phyloP scores from a whole-genome alignment of 495 filamentous ascomycete species.

The Glonium stellatum region DNA sequence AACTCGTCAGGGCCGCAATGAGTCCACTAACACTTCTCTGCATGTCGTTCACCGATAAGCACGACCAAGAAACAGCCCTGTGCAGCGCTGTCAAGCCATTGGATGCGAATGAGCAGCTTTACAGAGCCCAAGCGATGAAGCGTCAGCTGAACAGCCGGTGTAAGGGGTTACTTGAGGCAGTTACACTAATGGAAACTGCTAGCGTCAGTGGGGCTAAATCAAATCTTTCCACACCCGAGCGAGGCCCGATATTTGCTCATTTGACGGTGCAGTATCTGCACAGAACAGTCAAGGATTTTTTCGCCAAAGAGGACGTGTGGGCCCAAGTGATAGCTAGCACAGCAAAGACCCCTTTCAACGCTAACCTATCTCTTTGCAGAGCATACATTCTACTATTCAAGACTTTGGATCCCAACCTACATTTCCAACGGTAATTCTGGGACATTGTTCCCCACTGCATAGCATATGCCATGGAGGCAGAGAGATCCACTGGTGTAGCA shows the following conservation, averaged over 20 bases:
- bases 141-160: not conserved
- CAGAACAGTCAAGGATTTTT: not conserved
- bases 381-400: too few relatives aligned
- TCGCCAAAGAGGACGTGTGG: not conserved
- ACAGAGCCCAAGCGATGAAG: not conserved
- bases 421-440: too few relatives aligned
- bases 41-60: not conserved
- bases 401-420: too few relatives aligned
- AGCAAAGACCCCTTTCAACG: too few relatives aligned
- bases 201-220: not conserved
- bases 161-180: not conserved
- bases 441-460: too few relatives aligned
- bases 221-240: not conserved
- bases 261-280: not conserved
- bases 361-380: too few relatives aligned
- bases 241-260: not conserved
- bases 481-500: too few relatives aligned
- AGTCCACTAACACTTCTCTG: not conserved
- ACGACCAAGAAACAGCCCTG: not conserved
- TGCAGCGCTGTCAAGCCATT: not conserved
- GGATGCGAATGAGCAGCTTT: not conserved
- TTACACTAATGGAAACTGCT: not conserved
- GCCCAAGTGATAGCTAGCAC: too few relatives aligned
- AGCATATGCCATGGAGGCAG: too few relatives aligned
- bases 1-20: not conserved